These are phyloP conservation scores for Suillus plorans DNA, from an alignment of 768 basidiomycete genomes.

Conservation along the genomic window DNA sequence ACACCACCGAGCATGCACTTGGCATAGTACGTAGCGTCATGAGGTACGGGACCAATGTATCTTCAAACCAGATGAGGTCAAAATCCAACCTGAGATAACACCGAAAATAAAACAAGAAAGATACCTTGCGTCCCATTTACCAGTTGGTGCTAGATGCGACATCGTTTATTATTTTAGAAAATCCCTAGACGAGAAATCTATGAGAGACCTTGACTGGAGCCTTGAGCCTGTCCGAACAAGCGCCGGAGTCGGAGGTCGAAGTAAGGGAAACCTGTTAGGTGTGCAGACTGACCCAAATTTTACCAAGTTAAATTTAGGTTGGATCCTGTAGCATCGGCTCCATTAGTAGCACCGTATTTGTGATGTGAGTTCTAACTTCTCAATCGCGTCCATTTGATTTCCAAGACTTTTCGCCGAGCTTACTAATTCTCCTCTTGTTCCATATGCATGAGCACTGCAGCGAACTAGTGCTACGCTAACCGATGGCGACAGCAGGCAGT, in stretches of 20 bases:
- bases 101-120: constrained; percentile 9
- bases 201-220: background rate
- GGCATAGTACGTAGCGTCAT: constrained; percentile 73
- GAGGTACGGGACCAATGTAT: constrained; percentile 69
- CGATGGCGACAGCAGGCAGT: too few species aligned
- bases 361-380: background rate
- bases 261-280: background rate
- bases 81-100: background rate
- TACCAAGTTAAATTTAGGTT: background rate
- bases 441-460: too few species aligned
- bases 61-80: constrained; percentile 34
- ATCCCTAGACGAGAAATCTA: background rate
- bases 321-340: background rate
- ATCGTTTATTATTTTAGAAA: constrained; percentile 36
- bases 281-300: background rate
- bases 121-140: constrained; percentile 79
- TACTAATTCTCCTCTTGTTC: too few species aligned
- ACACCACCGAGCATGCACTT: constrained; percentile 89
- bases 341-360: background rate
- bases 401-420: too few species aligned
- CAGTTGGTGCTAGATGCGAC: constrained; percentile 48
- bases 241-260: background rate
- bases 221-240: background rate
- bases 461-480: too few species aligned
- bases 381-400: too few species aligned